These are phyloP conservation scores for Zygoascus sp. DNA, from an alignment of 1,139 yeast species.

Conservation along the genomic window DNA sequence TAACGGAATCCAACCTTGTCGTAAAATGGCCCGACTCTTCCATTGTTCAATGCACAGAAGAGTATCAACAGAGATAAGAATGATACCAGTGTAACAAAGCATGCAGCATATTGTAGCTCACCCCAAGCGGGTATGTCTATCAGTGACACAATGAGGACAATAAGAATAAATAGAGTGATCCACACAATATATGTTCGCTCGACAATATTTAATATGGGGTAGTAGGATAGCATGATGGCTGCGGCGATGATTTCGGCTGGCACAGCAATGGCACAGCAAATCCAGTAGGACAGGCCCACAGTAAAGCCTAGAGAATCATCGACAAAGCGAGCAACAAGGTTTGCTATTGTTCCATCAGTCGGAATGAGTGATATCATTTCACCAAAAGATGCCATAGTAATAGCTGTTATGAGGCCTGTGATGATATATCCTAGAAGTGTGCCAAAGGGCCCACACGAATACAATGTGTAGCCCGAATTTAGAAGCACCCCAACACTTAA, in stretches of 20 bases:
- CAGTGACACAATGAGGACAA: slow-evolving; percentile 52
- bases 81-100: slow-evolving; percentile 53
- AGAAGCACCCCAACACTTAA: slow-evolving; percentile 77
- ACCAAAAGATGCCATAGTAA: slow-evolving; percentile 71
- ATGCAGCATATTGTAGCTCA: slow-evolving; percentile 56
- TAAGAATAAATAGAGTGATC: slow-evolving; percentile 52
- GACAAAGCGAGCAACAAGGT: slow-evolving; percentile 66
- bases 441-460: slow-evolving; percentile 81
- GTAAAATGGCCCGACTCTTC: slow-evolving; percentile 38
- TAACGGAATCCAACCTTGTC: slow-evolving; percentile 56
- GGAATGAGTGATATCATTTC: slow-evolving; percentile 86
- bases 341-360: slow-evolving; percentile 62
- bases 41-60: slow-evolving; percentile 61
- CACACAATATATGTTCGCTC: slow-evolving; percentile 59
- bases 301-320: slow-evolving; percentile 86
- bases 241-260: slow-evolving; percentile 82
- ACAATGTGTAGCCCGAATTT: slow-evolving; percentile 73
- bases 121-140: slow-evolving; percentile 71
- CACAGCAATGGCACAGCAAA: slow-evolving; percentile 65
- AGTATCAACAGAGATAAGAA: slow-evolving; percentile 52
- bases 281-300: slow-evolving; percentile 72
- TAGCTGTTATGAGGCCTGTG: slow-evolving; percentile 62
- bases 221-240: slow-evolving; percentile 67
- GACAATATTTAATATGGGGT: slow-evolving; percentile 49
- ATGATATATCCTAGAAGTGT: slow-evolving; percentile 64